A percentile compares a stretch with the other conserved stretches of the same genome.
Conservation (phyloP, 495 filamentous ascomycete genomes). For the Cercophora newfieldiana region DNA sequence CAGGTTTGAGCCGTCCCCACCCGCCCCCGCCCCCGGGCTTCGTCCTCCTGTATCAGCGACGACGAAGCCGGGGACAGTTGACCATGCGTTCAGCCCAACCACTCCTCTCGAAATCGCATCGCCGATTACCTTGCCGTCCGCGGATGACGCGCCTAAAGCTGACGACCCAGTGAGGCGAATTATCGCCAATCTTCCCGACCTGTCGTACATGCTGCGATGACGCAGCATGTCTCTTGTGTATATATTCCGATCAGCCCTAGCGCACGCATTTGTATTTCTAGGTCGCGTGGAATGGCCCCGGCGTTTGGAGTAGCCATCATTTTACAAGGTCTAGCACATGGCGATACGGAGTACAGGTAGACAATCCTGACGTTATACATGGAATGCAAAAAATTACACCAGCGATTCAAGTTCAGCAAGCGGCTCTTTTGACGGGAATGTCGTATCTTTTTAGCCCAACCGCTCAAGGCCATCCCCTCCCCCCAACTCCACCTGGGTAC, state of each 20-base stretch:
- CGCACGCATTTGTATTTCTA: not conserved
- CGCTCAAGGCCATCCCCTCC: too few species aligned
- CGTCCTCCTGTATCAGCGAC: not conserved
- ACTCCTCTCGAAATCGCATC: conserved; percentile 24
- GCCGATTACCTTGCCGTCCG: not conserved
- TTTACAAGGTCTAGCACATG: not conserved
- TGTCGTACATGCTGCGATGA: conserved; percentile 55
- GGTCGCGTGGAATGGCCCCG: not conserved
- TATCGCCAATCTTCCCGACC: conserved; percentile 47
- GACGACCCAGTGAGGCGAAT: conserved; percentile 25
- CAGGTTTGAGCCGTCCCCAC: not conserved
- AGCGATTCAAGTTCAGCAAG: not conserved
- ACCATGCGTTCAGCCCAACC: conserved; percentile 14
- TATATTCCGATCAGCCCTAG: not conserved
- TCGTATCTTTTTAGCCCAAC: too few species aligned
- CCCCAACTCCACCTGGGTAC: too few species aligned
- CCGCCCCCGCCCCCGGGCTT: not conserved
- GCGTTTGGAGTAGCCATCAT: not conserved
- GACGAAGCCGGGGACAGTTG: not conserved
- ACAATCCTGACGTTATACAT: not conserved
- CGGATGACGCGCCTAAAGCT: conserved; percentile 1
- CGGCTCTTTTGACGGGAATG: not conserved
- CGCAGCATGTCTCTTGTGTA: not conserved
- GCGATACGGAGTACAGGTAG: conserved; percentile 3
- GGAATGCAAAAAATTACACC: not conserved